Evolutionary conservation across 306 rosid genomes (phyloP).

Genomic region (Cicer judaicum): DNA sequence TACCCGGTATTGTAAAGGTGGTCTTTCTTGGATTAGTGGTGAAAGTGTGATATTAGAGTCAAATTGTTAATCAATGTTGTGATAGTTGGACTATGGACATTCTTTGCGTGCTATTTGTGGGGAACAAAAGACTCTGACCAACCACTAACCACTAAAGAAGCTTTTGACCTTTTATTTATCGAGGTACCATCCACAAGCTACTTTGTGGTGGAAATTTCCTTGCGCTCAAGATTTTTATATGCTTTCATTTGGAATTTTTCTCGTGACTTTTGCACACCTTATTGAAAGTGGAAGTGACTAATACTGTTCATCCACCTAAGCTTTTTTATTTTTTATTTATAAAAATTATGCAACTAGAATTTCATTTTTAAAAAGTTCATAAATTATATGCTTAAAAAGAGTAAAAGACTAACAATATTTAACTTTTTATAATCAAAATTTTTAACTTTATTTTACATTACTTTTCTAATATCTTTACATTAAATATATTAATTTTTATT

Average conservation of each 20-base stretch:
- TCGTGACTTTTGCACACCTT: neutral
- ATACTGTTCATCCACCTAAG: constrained; percentile 10
- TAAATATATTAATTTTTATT: no score
- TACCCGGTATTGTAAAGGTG: no score
- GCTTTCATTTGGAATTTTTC: neutral
- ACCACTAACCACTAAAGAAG: neutral
- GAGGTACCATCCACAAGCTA: constrained; percentile 1
- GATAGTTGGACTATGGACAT: neutral
- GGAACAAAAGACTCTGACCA: neutral
- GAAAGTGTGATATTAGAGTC: neutral
- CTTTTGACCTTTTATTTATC: constrained; percentile 18
- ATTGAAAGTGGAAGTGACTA: constrained; percentile 6
- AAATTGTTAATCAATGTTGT: neutral
- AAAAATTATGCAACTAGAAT: neutral
- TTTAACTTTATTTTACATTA: no score
- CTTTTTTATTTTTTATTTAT: neutral
- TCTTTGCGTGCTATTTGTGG: constrained; percentile 1
- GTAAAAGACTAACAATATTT: no score
- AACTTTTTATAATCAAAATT: no score
- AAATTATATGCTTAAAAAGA: neutral
- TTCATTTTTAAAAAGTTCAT: neutral
- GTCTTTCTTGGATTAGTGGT: no score
- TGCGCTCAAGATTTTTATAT: constrained; percentile 1
- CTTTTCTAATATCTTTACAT: no score
- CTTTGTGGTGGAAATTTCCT: constrained; percentile 20